These are phyloP conservation scores for Fusarium citri DNA, from an alignment of 2,329 filamentous ascomycete genomes.

Conservation along the genomic window DNA sequence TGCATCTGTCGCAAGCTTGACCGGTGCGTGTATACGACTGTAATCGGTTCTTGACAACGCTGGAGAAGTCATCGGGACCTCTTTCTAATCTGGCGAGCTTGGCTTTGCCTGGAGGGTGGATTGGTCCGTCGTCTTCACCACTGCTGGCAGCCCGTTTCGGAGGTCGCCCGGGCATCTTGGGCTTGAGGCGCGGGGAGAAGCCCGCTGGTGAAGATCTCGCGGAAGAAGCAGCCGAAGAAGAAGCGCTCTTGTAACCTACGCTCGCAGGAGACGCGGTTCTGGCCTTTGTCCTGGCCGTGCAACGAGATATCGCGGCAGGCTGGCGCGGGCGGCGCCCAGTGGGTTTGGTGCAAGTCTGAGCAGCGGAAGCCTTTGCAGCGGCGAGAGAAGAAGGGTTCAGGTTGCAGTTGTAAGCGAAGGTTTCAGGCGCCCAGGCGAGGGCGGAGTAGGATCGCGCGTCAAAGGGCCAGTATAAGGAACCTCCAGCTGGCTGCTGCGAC, in stretches of 20 bases:
- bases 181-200: constrained; percentile 36
- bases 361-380: constrained; percentile 31
- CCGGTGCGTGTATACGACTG: constrained; percentile 74
- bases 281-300: constrained; percentile 28
- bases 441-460: constrained; percentile 32
- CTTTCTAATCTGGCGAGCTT: constrained; percentile 64
- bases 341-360: constrained; percentile 32
- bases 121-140: constrained; percentile 50
- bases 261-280: constrained; percentile 25
- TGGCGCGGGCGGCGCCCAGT: constrained; percentile 44
- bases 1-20: constrained; percentile 90
- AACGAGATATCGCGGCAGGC: constrained; percentile 37
- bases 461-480: constrained; percentile 34
- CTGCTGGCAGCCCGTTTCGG: constrained; percentile 41
- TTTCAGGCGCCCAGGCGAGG: constrained; percentile 39
- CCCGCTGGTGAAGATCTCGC: constrained; percentile 28
- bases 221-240: constrained; percentile 23
- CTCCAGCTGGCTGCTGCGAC: constrained; percentile 13
- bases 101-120: constrained; percentile 51
- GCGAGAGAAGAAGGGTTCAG: constrained; percentile 8
- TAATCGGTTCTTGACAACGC: constrained; percentile 66
- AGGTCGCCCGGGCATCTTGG: constrained; percentile 42
- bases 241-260: constrained; percentile 20
- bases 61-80: constrained; percentile 64
- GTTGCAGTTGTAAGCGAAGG: constrained; percentile 27